Evolutionary conservation across 208 protist genomes (phyloP), one percentile per base, ranked within the genome.

Genomic region (Leptomonas pyrrhocoris): DNA sequence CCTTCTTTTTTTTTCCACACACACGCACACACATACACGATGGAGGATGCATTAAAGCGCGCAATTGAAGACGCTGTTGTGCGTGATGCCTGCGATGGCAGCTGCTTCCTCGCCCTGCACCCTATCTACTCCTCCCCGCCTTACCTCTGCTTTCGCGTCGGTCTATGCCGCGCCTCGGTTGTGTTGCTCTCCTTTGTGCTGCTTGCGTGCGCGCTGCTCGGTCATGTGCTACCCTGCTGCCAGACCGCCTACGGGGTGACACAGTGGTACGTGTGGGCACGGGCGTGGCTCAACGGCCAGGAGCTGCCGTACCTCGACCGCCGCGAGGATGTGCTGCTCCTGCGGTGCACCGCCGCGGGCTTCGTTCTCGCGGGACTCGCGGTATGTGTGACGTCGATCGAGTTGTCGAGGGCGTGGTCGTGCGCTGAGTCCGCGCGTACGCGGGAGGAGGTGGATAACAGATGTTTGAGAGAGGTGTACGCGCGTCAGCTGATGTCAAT

Each of bases 261-360:
- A 25, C 40, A 13, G 21, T 62, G 57, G 57, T 62, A 62, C 57
- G 5, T 62, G 4, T 62, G 57, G 57, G 57, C 42, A 23, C 57
- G 57, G 0, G 42, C 18, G n/a, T 62, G 57, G 57, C 9, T 23
- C n/a, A 62, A 62, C 42, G 57, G 57, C 0, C 27, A 36, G 40
- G 36, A 36, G 21, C 25, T 62, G 23, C 57, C 57, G 5, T 45
- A 31, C 7, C 4, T 62, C 1, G 40, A 62, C 13, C 21, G 13
- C 19, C 57, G 57, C 57, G 25, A 50, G 3, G 57, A 62, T 42
- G 18, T 19, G 18, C 23, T 1, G n/a, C 7, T 31, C 3, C 1
- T 62, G 21, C 57, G 42, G 9, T 5, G 16, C 23, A 11, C 38
- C 16, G 57, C 57, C 2, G 40, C 25, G 5, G 42, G 13, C 2